These are phyloP conservation scores for Zea luxurians DNA, from an alignment of 176 grass and related monocot species.

Conservation along the genomic window DNA sequence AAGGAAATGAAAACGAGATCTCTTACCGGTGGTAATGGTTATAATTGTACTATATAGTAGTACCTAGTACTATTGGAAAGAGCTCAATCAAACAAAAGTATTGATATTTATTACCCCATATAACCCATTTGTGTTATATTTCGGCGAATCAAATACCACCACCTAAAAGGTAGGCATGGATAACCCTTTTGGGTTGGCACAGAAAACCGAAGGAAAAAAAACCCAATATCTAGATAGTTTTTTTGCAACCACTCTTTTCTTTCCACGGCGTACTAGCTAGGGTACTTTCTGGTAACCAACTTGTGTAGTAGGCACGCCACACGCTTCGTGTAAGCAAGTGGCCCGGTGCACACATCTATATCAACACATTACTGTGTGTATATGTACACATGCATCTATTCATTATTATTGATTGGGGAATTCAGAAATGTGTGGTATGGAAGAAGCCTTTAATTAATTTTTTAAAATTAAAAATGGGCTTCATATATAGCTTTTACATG, in stretches of 20 bases:
- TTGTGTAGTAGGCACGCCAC: not conserved
- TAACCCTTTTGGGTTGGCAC: not conserved
- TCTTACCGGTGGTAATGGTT: too few species aligned
- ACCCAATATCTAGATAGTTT: not conserved
- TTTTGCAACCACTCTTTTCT: not conserved
- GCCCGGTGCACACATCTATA: not conserved
- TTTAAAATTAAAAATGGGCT: not conserved
- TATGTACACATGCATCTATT: not conserved
- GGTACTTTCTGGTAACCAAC: not conserved
- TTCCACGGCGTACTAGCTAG: not conserved
- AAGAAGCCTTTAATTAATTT: not conserved
- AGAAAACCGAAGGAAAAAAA: not conserved
- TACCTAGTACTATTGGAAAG: too few species aligned
- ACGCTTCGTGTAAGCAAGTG: not conserved
- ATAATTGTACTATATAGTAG: too few species aligned
- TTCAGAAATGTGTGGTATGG: not conserved
- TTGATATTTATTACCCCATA: too few species aligned
- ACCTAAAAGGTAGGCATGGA: not conserved
- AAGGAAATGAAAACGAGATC: too few species aligned
- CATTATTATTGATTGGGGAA: not conserved
- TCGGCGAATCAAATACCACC: too few species aligned
- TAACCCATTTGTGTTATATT: too few species aligned
- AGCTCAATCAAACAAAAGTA: too few species aligned
- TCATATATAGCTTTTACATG: not conserved
- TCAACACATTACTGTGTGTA: not conserved